phyloP scores from a whole-genome alignment of 1,284 basidiomycete genomes.

The Apiotrichum veenhuisii region DNA sequence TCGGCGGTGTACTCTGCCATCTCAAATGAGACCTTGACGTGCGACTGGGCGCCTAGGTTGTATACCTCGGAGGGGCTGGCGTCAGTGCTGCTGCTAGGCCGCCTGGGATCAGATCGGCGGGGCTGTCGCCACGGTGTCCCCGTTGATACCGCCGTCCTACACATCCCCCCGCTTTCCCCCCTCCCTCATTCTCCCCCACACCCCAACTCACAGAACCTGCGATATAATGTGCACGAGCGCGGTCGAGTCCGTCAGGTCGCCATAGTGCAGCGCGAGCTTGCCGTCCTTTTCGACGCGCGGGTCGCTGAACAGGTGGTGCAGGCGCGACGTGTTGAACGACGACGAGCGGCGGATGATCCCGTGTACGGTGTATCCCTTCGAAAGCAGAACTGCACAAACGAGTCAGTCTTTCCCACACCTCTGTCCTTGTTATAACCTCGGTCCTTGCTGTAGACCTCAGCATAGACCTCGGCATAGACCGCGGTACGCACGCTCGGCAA shows the following conservation, averaged over 20 bases:
- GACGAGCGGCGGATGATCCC: conserved; percentile 90
- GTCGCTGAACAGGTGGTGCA: conserved; percentile 84
- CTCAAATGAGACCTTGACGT: conserved; percentile 95
- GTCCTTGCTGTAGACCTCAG: background rate
- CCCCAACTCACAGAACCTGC: conserved; percentile 57
- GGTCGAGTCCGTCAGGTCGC: conserved; percentile 78
- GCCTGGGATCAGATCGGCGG: too few species aligned
- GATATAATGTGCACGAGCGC: conserved; percentile 91
- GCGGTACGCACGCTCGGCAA: conserved; percentile 18
- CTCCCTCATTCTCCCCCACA: background rate
- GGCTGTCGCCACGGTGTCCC: too few species aligned
- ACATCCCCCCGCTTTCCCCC: too few species aligned
- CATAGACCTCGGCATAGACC: too few species aligned
- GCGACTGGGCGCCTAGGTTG: conserved; percentile 92
- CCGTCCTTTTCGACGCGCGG: conserved; percentile 59
- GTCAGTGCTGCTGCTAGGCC: too few species aligned
- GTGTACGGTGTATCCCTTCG: conserved; percentile 86
- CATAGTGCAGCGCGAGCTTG: conserved; percentile 77
- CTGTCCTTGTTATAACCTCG: background rate
- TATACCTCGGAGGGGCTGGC: conserved; percentile 78
- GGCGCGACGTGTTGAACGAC: conserved; percentile 86
- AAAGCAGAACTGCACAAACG: conserved; percentile 72
- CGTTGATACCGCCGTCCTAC: too few species aligned
- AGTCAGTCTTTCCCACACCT: background rate
- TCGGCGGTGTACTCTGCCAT: conserved; percentile 96